Percentiles rank a stretch among this genome's conserved stretches.
Evolutionary conservation across 768 basidiomycete genomes (phyloP).

Genomic region (Russula compacta): DNA sequence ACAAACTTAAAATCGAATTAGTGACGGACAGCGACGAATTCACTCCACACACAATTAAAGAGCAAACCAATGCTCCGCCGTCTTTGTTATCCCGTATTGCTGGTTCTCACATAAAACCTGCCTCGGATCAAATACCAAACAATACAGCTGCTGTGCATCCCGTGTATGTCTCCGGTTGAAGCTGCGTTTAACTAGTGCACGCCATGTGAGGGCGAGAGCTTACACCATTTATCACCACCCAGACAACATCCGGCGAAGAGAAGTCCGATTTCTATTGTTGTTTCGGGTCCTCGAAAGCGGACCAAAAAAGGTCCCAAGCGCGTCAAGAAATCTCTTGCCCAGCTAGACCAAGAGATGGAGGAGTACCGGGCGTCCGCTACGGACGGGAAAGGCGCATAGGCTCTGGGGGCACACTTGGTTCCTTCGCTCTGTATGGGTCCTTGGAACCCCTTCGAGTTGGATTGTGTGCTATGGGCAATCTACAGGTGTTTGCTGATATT

Average conservation of each 20-base stretch:
- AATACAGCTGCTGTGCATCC: background rate
- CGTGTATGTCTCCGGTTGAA: slow-evolving; percentile 2
- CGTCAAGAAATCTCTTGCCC: slow-evolving; percentile 56
- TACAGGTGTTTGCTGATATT: slow-evolving; percentile 4
- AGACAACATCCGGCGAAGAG: slow-evolving; percentile 10
- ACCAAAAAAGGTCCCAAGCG: slow-evolving; percentile 69
- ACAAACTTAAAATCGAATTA: slow-evolving; percentile 58
- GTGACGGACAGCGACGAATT: slow-evolving; percentile 39
- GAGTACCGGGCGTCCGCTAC: slow-evolving; percentile 46
- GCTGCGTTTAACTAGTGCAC: background rate
- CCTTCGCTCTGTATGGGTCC: background rate
- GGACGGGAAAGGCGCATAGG: background rate
- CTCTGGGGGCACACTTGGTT: background rate
- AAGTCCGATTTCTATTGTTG: slow-evolving; percentile 1
- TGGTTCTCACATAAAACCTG: background rate
- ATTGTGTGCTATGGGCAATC: background rate
- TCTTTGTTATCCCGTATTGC: slow-evolving; percentile 35
- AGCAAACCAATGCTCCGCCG: slow-evolving; percentile 26
- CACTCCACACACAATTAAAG: slow-evolving; percentile 18
- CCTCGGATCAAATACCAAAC: background rate
- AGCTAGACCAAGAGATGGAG: slow-evolving; percentile 77
- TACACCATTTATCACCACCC: background rate
- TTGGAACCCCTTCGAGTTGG: background rate
- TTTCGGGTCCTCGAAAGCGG: slow-evolving; percentile 25
- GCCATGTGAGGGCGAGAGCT: background rate